Evolutionary conservation across 495 filamentous ascomycete genomes (phyloP).

Genomic region (Eremomyces bilateralis): DNA sequence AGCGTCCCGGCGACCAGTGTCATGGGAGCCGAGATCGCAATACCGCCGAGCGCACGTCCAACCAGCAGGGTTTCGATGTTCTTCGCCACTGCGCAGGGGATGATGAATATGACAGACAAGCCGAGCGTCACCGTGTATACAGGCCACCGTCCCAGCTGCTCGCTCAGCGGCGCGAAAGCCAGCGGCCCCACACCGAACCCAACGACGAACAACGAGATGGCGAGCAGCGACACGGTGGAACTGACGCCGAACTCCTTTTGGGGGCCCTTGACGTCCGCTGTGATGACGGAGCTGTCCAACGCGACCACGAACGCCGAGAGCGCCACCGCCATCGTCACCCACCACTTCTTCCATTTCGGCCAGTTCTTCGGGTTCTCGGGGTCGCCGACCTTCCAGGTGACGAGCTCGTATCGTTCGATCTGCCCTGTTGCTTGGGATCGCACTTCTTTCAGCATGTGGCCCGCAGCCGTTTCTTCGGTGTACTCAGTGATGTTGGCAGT

Average conservation of each 20-base stretch:
- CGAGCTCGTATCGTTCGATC: slow-evolving; percentile 42
- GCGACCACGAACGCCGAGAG: slow-evolving; percentile 43
- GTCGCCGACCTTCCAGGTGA: slow-evolving; percentile 45
- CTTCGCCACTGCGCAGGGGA: slow-evolving; percentile 52
- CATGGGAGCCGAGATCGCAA: slow-evolving; percentile 68
- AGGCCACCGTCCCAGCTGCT: slow-evolving; percentile 43
- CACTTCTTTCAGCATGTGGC: slow-evolving; percentile 34
- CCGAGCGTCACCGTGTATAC: slow-evolving; percentile 43
- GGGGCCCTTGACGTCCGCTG: slow-evolving; percentile 41
- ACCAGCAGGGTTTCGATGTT: slow-evolving; percentile 57
- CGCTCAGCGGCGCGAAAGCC: slow-evolving; percentile 57
- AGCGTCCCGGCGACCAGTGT: slow-evolving; percentile 62
- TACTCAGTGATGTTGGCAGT: slow-evolving; percentile 43
- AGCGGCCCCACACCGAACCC: slow-evolving; percentile 37
- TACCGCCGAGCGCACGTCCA: slow-evolving; percentile 52
- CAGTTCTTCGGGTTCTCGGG: slow-evolving; percentile 50
- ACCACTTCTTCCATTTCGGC: slow-evolving; percentile 42
- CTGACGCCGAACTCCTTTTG: slow-evolving; percentile 37
- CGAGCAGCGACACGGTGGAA: slow-evolving; percentile 41
- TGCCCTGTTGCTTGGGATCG: slow-evolving; percentile 29
- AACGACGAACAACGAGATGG: slow-evolving; percentile 31
- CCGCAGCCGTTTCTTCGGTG: slow-evolving; percentile 32
- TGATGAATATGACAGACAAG: slow-evolving; percentile 51
- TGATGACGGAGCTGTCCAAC: slow-evolving; percentile 41
- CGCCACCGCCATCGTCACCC: slow-evolving; percentile 43